A percentile compares a stretch with the other conserved stretches of the same genome.
phyloP scores from a whole-genome alignment of 768 basidiomycete species.

The Podaxis sp. region DNA sequence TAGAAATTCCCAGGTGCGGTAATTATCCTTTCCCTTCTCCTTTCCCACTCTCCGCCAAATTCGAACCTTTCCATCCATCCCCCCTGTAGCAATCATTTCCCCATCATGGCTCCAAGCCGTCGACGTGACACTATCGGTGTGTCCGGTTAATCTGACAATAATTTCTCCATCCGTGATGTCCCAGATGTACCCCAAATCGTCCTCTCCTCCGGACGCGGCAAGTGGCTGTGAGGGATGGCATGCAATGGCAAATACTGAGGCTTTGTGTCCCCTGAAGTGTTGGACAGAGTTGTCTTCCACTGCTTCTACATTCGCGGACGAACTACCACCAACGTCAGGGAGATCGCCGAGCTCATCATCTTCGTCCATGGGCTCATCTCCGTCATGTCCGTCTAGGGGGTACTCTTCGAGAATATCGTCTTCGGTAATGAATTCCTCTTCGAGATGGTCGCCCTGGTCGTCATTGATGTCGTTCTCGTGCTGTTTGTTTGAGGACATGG shows the following conservation, averaged over 20 bases:
- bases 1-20: constrained; percentile 89
- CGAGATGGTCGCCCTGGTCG: constrained; percentile 50
- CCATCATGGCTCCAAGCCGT: constrained; percentile 86
- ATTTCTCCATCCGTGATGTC: constrained; percentile 78
- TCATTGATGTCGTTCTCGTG: constrained; percentile 37
- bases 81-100: constrained; percentile 91
- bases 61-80: constrained; percentile 95
- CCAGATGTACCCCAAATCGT: constrained; percentile 95
- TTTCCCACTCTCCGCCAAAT: constrained; percentile 87
- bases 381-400: constrained; percentile 49
- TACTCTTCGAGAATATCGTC: constrained; percentile 69
- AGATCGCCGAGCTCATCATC: constrained; percentile 54
- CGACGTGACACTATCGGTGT: constrained; percentile 86
- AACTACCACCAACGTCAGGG: constrained; percentile 35
- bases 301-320: constrained; percentile 22
- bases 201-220: constrained; percentile 92
- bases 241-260: constrained; percentile 83
- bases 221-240: constrained; percentile 82
- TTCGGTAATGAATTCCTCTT: constrained; percentile 52
- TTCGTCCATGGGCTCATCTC: constrained; percentile 69
- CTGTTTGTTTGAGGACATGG: constrained; percentile 35
- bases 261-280: constrained; percentile 63
- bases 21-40: constrained; percentile 67
- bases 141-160: constrained; percentile 85
- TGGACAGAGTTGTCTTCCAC: constrained; percentile 66